Percentiles rank a stretch among this genome's conserved stretches.
Evolutionary conservation across 495 filamentous ascomycete species (phyloP).

Genomic region (Hyaloscypha variabilis): DNA sequence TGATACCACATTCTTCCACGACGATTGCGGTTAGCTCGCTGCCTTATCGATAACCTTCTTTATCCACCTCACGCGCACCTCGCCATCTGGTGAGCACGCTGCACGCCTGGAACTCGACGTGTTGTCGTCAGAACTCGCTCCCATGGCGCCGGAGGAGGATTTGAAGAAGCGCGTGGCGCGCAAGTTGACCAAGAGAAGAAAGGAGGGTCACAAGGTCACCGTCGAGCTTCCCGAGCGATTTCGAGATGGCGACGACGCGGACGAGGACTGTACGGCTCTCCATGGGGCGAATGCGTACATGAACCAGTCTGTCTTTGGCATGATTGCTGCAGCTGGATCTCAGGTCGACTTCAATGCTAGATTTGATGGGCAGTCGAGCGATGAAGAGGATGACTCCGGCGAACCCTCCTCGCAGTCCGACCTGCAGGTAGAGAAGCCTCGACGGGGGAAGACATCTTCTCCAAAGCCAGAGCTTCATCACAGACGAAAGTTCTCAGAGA

Average conservation of each 20-base stretch:
- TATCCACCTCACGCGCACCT: background rate
- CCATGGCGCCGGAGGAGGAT: constrained; percentile 43
- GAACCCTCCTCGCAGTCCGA: constrained; percentile 24
- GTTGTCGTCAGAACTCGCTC: constrained; percentile 18
- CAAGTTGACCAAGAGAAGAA: constrained; percentile 62
- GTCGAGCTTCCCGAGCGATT: constrained; percentile 80
- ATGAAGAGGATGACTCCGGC: constrained; percentile 65
- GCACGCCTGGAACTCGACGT: constrained; percentile 11
- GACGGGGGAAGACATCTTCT: constrained; percentile 15
- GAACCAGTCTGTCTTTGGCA: constrained; percentile 93
- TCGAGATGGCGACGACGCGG: constrained; percentile 64
- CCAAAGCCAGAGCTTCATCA: constrained; percentile 36
- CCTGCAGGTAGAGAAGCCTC: constrained; percentile 30
- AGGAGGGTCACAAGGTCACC: constrained; percentile 58
- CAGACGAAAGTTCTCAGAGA: constrained; percentile 61
- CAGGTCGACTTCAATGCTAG: constrained; percentile 76
- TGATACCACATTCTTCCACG: constrained; percentile 2
- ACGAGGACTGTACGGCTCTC: constrained; percentile 74
- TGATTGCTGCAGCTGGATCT: constrained; percentile 90
- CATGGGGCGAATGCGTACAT: constrained; percentile 56
- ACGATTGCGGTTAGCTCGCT: background rate
- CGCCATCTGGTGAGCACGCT: background rate
- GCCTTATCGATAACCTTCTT: constrained; percentile 21
- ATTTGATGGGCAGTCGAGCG: constrained; percentile 80
- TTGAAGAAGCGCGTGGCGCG: constrained; percentile 40